Base-by-base conservation (phyloP, 148 eudicot genomes). In the Vaccinium vitisidaea region DNA sequence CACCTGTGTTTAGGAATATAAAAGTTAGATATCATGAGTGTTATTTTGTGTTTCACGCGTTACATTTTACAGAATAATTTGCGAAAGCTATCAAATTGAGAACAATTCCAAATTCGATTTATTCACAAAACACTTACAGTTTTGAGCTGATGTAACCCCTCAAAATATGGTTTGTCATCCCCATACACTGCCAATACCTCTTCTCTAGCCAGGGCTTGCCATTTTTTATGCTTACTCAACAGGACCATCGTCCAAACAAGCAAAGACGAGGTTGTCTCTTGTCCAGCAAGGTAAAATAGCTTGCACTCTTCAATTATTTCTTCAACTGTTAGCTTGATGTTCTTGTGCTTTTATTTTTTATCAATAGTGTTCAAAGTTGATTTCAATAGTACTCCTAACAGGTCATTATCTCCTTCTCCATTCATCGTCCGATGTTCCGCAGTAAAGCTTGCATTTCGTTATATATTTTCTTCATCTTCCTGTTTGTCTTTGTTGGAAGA, bases 401-500 rank as follows among this genome's bases (percentile, higher is more conserved):
- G 25, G 32, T 82, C 46, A 52, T 50, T 23, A 5, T 36, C 77
- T 15, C 14, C 13, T 3, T n/a, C 78, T 52, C 46, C 13, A 58
- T 70, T 27, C 15, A 82, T 48, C 1, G 32, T 52, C 50, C 2
- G 5, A 48, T 73, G 1, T 55, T 50, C 21, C 36, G 50, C 10
- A 89, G 2, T 21, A 87, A 11, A 1, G 79, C 80, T 30, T 25
- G 30, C 52, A 85, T 23, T 30, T 87, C 82, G 2, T 46, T 13
- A 53, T 82, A 2, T 67, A 81, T 87, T 50, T 82, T 65, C 49
- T 85, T 83, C 77, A 85, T 70, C 80, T 81, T 89, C 54, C 14
- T 89, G 69, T 85, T 89, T 21, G 63, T 82, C 82, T 87, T 85
- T 8, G 88, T 89, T 6, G 91, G 91, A 16, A 85, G 21, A 85